A percentile compares a stretch with the other conserved stretches of the same genome.
Evolutionary conservation across 179 eudicot genomes (phyloP).

Genomic region (Gypsophila paniculata): DNA sequence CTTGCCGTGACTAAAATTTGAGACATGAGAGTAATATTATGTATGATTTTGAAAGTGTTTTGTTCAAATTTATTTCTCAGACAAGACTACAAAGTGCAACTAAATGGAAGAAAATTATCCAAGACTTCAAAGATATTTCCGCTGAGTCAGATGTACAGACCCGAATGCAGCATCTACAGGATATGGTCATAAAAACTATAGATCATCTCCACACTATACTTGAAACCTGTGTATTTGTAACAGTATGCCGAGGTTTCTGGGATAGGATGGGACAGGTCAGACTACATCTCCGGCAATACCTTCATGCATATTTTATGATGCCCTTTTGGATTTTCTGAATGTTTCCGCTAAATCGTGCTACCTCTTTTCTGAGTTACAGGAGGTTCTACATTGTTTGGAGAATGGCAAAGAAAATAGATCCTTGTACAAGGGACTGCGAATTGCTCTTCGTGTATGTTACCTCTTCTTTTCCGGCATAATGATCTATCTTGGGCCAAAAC

Average conservation of each 20-base stretch:
- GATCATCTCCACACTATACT: slow-evolving; percentile 57
- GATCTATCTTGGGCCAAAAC: neutral
- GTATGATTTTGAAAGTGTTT: slow-evolving; percentile 1
- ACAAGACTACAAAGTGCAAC: slow-evolving; percentile 56
- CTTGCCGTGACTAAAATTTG: too few relatives aligned
- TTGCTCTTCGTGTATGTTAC: slow-evolving; percentile 72
- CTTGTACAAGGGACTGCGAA: slow-evolving; percentile 68
- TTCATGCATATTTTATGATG: neutral
- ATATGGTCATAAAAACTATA: slow-evolving; percentile 51
- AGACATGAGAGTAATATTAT: neutral
- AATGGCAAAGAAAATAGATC: slow-evolving; percentile 75
- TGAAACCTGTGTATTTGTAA: slow-evolving; percentile 53
- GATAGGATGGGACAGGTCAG: slow-evolving; percentile 76
- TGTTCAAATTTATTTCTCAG: slow-evolving; percentile 28
- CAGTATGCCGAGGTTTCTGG: slow-evolving; percentile 69
- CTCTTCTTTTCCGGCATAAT: neutral
- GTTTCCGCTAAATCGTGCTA: slow-evolving; percentile 13
- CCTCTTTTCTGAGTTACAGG: slow-evolving; percentile 19
- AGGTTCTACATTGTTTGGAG: slow-evolving; percentile 65
- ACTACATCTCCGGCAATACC: neutral
- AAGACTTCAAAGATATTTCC: slow-evolving; percentile 59
- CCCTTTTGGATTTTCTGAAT: neutral
- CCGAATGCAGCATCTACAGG: slow-evolving; percentile 65
- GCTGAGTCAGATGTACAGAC: slow-evolving; percentile 57
- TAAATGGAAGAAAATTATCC: slow-evolving; percentile 72